Evolutionary conservation across 148 eudicot genomes (phyloP), one percentile per base, ranked within the genome.

Genomic region (Fagopyrum tataricum): DNA sequence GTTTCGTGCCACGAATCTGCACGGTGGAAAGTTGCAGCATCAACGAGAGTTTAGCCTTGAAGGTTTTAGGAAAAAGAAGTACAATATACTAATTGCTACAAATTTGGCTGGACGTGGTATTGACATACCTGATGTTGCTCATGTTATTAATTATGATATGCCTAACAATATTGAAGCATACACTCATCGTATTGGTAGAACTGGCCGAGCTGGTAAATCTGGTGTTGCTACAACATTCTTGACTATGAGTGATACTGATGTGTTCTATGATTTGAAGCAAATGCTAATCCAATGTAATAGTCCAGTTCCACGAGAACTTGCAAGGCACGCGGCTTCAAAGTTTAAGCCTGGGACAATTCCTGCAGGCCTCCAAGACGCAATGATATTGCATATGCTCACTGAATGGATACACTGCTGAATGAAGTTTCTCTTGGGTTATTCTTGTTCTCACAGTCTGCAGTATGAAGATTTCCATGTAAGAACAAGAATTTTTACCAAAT

Each of bases 71-170:
- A 76, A 76, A 42, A 86, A 86, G 82, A 84, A 82, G 70, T 84
- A 79, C 73, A 81, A 83, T 70, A 87, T 86, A 26, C 75, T 84
- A 56, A 87, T 86, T 64, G 89, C 89, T 0, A 84, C 89, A 11
- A 87, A 86, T 78, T 87, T 86, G 46, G 87, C 85, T n/a, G 89
- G 87, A 15, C 87, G 89, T 79, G 89, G 87, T 72, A 86, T 86
- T 44, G 89, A 84, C 82, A 86, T 86, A 37, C 85, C 87, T 46
- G 87, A 84, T 78, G 85, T 84, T 76, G 37, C 37, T 31, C 37
- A 31, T 31, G 37, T 31, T 48, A 83, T 84, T 41, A 86, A 86
- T 69, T 86, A 70, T 52, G 85, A 86, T 69, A 84, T 84, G 94
- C 91, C 94, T 31, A 86, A 86, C 41, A 84, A 81, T 61, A 91